Base-by-base conservation (phyloP, 2,329 filamentous ascomycete species). In the Diaporthe capsici region DNA sequence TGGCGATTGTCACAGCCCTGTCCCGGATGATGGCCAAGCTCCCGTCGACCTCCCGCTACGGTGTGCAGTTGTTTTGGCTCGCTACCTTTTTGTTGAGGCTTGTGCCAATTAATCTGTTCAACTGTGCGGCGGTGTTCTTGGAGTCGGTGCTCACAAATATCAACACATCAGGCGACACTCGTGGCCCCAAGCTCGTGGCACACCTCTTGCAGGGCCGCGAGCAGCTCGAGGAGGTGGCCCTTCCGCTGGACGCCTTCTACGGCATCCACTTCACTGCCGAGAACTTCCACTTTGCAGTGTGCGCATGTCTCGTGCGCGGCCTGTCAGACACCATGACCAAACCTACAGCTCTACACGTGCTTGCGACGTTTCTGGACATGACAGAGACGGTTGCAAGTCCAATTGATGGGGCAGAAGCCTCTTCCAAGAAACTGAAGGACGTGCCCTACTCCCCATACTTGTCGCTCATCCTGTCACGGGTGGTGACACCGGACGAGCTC, bases 21-120 rank as follows among this genome's bases (percentile, higher is more conserved):
- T 92, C 92, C 15, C 93, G 93, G 81, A 93, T 94, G 92, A 92
- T 94, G 87, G 87, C 90, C 22, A 93, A 94, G 80, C 86, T 94
- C 28, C 90, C 91, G 8, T 89, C 91, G 3, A 88, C 91, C 13
- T 94, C 92, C 39, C 89, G 92, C 44, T 94, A 94, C 79, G 91
- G 92, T 0, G 84, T 93, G 47, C 92, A 94, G 79, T 85, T 94
- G 8, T 94, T 94, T 81, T 94, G 92, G 92, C 85, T 94, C 47
- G 92, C 91, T 13, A 90, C 94, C 78, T 93, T 92, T 3, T 85
- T 94, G 1, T 86, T 94, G 34, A 88, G 92, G 10, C 87, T 94
- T 3, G 90, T 93, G 22, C 92, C 92, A 4, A 85, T 89, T 8
- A 85, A 84, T 53, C 86, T 94, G 1, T 94, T 93, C 84, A 93